A percentile compares a stretch with the other conserved stretches of the same genome.
Conservation (phyloP, 2,329 filamentous ascomycete species). For the Scleromitrula shiraiana region DNA sequence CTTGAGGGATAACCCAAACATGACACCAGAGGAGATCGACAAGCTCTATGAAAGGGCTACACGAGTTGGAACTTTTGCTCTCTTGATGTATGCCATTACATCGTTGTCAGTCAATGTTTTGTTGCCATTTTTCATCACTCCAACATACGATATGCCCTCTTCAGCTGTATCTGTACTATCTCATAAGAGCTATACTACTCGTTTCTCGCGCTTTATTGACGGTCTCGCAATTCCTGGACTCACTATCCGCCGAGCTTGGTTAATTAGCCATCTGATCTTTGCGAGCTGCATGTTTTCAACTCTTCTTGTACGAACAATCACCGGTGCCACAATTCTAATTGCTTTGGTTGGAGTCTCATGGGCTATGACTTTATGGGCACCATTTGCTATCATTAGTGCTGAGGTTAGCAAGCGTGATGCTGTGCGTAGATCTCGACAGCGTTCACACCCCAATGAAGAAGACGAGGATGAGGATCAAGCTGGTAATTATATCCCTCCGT, state of each 20-base stretch:
- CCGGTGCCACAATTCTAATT: slow-evolving; percentile 67
- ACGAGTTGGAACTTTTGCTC: slow-evolving; percentile 77
- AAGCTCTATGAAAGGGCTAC: slow-evolving; percentile 77
- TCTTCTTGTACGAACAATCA: slow-evolving; percentile 64
- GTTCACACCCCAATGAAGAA: slow-evolving; percentile 8
- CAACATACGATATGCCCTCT: slow-evolving; percentile 55
- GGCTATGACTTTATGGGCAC: slow-evolving; percentile 90
- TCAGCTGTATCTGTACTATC: slow-evolving; percentile 23
- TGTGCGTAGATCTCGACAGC: slow-evolving; percentile 41
- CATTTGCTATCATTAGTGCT: slow-evolving; percentile 88
- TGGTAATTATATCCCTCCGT: not conserved
- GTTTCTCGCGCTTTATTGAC: slow-evolving; percentile 38
- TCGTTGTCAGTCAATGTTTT: slow-evolving; percentile 76
- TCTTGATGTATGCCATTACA: slow-evolving; percentile 80
- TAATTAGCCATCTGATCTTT: slow-evolving; percentile 79
- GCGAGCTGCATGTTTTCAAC: slow-evolving; percentile 74
- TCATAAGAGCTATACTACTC: slow-evolving; percentile 24
- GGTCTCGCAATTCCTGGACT: slow-evolving; percentile 70
- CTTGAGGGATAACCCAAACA: slow-evolving; percentile 67
- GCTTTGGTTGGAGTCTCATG: slow-evolving; percentile 82
- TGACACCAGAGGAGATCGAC: slow-evolving; percentile 70
- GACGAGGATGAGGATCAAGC: slow-evolving; percentile 15
- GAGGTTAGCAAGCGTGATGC: slow-evolving; percentile 82
- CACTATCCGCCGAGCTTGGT: slow-evolving; percentile 82
- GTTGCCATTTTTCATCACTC: slow-evolving; percentile 77